Evolutionary conservation across 2,329 filamentous ascomycete species (phyloP).

Genomic region (Apiospora koreana): DNA sequence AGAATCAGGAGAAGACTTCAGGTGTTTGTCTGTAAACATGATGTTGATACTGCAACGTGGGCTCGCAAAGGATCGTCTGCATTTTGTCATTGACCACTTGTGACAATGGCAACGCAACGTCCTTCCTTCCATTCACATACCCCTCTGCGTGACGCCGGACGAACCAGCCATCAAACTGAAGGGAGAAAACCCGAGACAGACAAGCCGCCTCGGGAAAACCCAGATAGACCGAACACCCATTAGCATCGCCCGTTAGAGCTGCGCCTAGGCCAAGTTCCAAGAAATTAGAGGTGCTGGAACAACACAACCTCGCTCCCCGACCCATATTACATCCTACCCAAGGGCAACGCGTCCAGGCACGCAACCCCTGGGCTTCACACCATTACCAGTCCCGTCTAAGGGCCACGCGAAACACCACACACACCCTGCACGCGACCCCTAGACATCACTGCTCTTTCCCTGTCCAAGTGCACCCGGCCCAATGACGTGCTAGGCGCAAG

Average conservation of each 20-base stretch:
- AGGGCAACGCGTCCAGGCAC: background rate
- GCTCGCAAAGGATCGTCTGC: too few species aligned
- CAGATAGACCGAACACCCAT: background rate
- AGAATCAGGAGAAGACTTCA: background rate
- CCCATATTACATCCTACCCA: background rate
- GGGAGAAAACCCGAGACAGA: constrained; percentile 1
- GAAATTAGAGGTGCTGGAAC: background rate
- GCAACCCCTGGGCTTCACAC: background rate
- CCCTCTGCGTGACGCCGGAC: constrained; percentile 6
- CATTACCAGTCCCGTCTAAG: background rate
- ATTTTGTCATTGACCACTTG: background rate
- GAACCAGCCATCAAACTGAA: background rate
- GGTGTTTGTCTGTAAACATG: background rate
- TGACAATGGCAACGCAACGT: background rate
- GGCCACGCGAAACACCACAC: background rate
- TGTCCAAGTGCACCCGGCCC: background rate
- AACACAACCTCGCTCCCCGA: background rate
- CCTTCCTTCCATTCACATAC: too few species aligned
- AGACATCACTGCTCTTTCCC: background rate
- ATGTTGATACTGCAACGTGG: background rate
- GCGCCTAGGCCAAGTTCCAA: background rate
- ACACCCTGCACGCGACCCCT: background rate
- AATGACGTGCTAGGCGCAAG: background rate
- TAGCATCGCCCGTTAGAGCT: constrained; percentile 1
- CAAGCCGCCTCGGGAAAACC: background rate